phyloP scores from a whole-genome alignment of 2,329 filamentous ascomycete species.

The Phialemoniopsis sp. region DNA sequence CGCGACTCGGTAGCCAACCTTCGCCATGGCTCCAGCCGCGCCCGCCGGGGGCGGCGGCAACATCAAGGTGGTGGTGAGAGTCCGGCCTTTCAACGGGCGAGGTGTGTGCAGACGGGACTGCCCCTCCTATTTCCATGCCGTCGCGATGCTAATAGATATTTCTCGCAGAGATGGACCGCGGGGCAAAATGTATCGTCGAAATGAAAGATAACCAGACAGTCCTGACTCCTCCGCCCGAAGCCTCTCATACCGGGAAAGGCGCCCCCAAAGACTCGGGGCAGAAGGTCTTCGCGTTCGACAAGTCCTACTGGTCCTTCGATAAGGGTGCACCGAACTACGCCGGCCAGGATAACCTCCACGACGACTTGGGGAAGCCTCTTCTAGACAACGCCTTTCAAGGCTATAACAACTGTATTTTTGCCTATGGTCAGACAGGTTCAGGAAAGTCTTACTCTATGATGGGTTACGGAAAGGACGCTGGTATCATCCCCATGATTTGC shows the following conservation, averaged over 20 bases:
- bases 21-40: conserved; percentile 53
- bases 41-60: conserved; percentile 66
- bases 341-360: conserved; percentile 89
- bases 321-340: conserved; percentile 79
- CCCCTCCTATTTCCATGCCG: no score
- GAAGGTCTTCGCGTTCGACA: conserved; percentile 93
- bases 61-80: conserved; percentile 99
- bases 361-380: conserved; percentile 91
- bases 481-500: conserved; percentile 91
- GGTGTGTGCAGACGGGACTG: conserved; percentile 51
- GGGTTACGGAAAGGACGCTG: conserved; percentile 71
- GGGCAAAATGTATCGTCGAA: conserved; percentile 93
- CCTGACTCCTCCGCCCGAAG: conserved; percentile 67
- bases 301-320: conserved; percentile 96
- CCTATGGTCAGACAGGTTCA: conserved; percentile 95
- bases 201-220: conserved; percentile 94
- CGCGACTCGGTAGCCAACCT: conserved; percentile 3
- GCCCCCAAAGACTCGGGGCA: conserved; percentile 62
- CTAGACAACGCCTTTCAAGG: conserved; percentile 99
- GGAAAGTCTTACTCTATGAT: conserved; percentile 99
- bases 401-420: conserved; percentile 98
- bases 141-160: no score
- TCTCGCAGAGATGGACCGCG: conserved; percentile 84
- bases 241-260: conserved; percentile 56
- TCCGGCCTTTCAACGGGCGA: conserved; percentile 92